Conservation (phyloP, 179 eudicot species). For the Heliamphora pulchella region DNA sequence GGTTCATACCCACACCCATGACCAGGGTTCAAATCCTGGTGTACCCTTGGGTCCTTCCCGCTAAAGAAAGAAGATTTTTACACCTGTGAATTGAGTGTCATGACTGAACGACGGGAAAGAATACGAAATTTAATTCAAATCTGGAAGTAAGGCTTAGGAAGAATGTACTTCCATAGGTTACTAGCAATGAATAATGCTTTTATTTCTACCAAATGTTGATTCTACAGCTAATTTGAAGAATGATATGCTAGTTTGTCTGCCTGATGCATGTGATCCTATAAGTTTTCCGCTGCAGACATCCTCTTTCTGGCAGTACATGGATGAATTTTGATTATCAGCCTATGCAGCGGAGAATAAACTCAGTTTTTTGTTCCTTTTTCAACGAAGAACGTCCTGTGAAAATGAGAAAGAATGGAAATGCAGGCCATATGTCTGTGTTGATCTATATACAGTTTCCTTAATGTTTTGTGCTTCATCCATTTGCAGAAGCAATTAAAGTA, state of each 20-base stretch:
- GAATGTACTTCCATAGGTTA: not conserved
- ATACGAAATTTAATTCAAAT: not conserved
- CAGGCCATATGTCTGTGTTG: not conserved
- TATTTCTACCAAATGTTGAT: not conserved
- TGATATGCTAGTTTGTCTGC: not conserved
- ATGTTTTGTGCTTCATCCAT: conserved; percentile 9
- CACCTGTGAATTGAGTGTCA: not conserved
- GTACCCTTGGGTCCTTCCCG: too few relatives aligned
- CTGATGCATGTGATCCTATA: conserved; percentile 2
- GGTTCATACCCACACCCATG: too few relatives aligned
- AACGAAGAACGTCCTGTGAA: not conserved
- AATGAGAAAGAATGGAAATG: not conserved
- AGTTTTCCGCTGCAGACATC: not conserved
- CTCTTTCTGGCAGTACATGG: not conserved
- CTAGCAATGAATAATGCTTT: not conserved
- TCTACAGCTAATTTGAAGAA: not conserved
- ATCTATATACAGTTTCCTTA: not conserved
- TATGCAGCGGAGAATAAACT: not conserved
- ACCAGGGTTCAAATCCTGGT: too few relatives aligned
- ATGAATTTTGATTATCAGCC: not conserved
- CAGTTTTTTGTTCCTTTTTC: not conserved
- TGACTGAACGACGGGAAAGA: not conserved
- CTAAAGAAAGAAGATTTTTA: not conserved
- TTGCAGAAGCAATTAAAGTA: conserved; percentile 82
- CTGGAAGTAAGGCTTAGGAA: not conserved